Base-by-base conservation (phyloP, 108 stramenopile species). In the Cyclotella choctawhatcheeana region DNA sequence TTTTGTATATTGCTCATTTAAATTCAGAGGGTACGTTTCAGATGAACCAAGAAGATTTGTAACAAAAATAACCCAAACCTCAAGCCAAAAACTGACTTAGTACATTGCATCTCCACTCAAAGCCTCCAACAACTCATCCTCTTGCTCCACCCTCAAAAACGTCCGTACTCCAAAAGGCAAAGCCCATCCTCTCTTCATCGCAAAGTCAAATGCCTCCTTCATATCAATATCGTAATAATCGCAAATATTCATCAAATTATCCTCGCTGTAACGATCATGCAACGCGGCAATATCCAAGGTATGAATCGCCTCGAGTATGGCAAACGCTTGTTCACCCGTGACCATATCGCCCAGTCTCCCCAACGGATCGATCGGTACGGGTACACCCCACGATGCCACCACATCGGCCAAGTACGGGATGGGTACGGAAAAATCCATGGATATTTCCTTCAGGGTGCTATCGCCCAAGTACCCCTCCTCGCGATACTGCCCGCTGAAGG, bases 241-340 rank as follows among this genome's bases (percentile, higher is more conserved):
- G 71, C 90, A 91, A 6, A 95, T 30, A 47, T 79, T 66, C 62
- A 85, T 29, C 31, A 95, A 55, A 70, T 81, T 82, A 26, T 84
- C 68, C 54, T 90, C 86, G 18, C 90, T 86, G 77, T 95, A 95
- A 32, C 86, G 63, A 67, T 89, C 90, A 62, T 93, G 79, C 69
- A 95, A 65, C 3, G 68, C 83, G 1, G 79, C 88, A 17, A 88
- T 56, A 77, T 95, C 94, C 55, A 93, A 58, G 18, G 89, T 90
- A 44, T 90, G 84, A 72, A 95, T 81, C 29, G 94, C 94, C 63
- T 95, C 94, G 26, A 92, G 72, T 14, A 95, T 75, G 20, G 92
- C 89, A 86, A 92, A 95, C 10, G 92, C 92, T 56, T 92, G 91
- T 56, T 95, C 92, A 22, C 92, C 94, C n/a, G 89, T 95, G 5